These are phyloP conservation scores for Suillus spraguei DNA, from an alignment of 768 basidiomycete species.

Conservation along the genomic window DNA sequence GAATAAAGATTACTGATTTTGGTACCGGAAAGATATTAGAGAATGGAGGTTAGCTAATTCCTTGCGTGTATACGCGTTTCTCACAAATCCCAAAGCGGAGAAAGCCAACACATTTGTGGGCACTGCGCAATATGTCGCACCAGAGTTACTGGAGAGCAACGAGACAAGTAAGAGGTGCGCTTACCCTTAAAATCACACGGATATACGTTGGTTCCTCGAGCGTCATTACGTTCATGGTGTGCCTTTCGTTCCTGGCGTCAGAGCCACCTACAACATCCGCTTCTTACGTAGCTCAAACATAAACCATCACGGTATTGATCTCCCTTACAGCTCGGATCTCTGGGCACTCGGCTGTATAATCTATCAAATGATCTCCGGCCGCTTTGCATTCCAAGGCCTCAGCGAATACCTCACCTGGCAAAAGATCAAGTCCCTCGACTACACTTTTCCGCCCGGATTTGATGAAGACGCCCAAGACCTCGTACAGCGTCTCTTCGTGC, in stretches of 20 bases:
- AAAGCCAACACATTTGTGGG: conserved; percentile 81
- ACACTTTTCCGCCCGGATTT: conserved; percentile 84
- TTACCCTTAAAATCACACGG: background rate
- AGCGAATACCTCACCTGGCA: conserved; percentile 96
- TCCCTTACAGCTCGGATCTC: conserved; percentile 72
- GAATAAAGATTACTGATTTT: conserved; percentile 96
- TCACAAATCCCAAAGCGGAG: conserved; percentile 41
- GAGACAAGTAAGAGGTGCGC: conserved; percentile 77
- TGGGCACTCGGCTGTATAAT: conserved; percentile 97
- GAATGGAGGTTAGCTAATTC: conserved; percentile 45
- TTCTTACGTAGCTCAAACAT: background rate
- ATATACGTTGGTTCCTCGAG: background rate
- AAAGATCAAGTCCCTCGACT: conserved; percentile 88
- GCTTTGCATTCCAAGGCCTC: conserved; percentile 87
- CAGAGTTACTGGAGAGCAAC: conserved; percentile 75
- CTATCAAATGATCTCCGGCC: conserved; percentile 90
- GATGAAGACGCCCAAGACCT: conserved; percentile 82
- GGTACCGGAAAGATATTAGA: conserved; percentile 85
- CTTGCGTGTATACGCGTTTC: conserved; percentile 20
- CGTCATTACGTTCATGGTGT: background rate
- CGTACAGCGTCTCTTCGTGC: conserved; percentile 75
- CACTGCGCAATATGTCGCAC: conserved; percentile 87
- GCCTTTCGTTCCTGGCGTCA: conserved; percentile 1
- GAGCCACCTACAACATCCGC: background rate
- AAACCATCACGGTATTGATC: background rate